Conservation (phyloP, 1,284 basidiomycete genomes). For the Takashimella koratensis region DNA sequence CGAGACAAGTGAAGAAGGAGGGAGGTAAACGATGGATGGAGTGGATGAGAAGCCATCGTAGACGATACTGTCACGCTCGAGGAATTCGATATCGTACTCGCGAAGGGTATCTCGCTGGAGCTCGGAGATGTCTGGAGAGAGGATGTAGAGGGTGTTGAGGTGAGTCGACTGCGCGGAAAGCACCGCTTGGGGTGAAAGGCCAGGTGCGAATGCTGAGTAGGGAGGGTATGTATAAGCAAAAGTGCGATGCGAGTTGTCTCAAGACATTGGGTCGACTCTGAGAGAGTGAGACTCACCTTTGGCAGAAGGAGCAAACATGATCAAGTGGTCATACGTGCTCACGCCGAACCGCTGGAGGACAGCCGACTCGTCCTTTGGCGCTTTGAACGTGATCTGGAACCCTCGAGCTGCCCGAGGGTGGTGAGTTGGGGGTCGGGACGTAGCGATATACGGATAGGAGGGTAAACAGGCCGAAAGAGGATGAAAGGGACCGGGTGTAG, state of each 20-base stretch:
- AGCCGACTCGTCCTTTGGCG: slow-evolving; percentile 66
- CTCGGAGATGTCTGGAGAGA: slow-evolving; percentile 60
- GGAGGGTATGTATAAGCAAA: too few relatives aligned
- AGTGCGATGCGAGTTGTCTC: too few relatives aligned
- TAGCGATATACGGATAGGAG: too few relatives aligned
- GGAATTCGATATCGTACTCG: slow-evolving; percentile 57
- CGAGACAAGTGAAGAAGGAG: slow-evolving; percentile 66
- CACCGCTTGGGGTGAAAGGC: slow-evolving; percentile 74
- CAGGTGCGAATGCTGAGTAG: slow-evolving; percentile 18
- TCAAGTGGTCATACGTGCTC: slow-evolving; percentile 73
- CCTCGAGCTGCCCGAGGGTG: slow-evolving; percentile 58
- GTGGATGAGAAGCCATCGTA: slow-evolving; percentile 51
- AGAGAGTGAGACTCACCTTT: slow-evolving; percentile 70
- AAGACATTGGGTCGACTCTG: too few relatives aligned
- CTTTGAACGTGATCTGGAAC: slow-evolving; percentile 76
- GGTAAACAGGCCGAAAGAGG: too few relatives aligned
- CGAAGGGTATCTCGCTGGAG: slow-evolving; percentile 52
- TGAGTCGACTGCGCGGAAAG: slow-evolving; percentile 64
- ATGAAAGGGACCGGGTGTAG: too few relatives aligned
- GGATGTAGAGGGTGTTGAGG: slow-evolving; percentile 79
- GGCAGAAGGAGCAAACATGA: slow-evolving; percentile 74
- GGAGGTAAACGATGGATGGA: slow-evolving; percentile 61
- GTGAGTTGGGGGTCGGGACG: too few relatives aligned
- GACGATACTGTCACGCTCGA: slow-evolving; percentile 46
- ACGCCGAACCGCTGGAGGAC: slow-evolving; percentile 66